phyloP scores from a whole-genome alignment of 1,284 basidiomycete genomes.

The Phlebopus sp. region DNA sequence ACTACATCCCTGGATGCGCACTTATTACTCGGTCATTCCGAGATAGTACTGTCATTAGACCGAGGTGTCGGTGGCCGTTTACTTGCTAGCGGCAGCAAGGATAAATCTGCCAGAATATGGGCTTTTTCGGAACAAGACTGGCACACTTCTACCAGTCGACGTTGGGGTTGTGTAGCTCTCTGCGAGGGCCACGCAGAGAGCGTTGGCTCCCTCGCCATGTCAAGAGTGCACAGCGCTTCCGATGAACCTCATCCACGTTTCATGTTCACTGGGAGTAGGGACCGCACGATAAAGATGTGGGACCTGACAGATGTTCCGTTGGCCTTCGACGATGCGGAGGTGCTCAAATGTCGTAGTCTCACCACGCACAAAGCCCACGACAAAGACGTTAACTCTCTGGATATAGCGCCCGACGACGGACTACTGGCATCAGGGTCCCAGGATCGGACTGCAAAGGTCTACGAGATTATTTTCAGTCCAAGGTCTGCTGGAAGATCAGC shows the following conservation, averaged over 20 bases:
- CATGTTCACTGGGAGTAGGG: slow-evolving; percentile 93
- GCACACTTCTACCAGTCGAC: background rate
- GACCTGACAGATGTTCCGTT: slow-evolving; percentile 63
- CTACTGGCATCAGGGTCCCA: slow-evolving; percentile 94
- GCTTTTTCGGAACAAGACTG: slow-evolving; percentile 38
- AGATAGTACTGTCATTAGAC: slow-evolving; percentile 89
- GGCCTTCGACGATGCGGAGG: slow-evolving; percentile 24
- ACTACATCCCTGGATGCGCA: slow-evolving; percentile 72
- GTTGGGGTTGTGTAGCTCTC: slow-evolving; percentile 79
- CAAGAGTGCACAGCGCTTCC: slow-evolving; percentile 37
- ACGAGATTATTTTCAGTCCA: slow-evolving; percentile 64
- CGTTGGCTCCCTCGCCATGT: slow-evolving; percentile 86
- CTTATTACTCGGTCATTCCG: slow-evolving; percentile 83
- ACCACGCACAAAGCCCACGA: slow-evolving; percentile 94
- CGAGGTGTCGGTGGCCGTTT: slow-evolving; percentile 63
- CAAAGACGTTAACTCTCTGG: slow-evolving; percentile 98
- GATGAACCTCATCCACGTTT: slow-evolving; percentile 46
- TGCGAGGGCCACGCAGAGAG: slow-evolving; percentile 96
- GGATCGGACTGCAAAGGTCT: slow-evolving; percentile 93
- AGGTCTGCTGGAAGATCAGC: slow-evolving; percentile 41
- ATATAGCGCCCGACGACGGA: slow-evolving; percentile 88
- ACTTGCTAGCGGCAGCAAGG: slow-evolving; percentile 91
- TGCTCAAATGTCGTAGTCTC: slow-evolving; percentile 69
- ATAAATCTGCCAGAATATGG: slow-evolving; percentile 89
- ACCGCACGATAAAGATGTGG: slow-evolving; percentile 99